These are phyloP conservation scores for Paramecium octaurelia DNA, from an alignment of 73 alveolate genomes.

Conservation along the genomic window DNA sequence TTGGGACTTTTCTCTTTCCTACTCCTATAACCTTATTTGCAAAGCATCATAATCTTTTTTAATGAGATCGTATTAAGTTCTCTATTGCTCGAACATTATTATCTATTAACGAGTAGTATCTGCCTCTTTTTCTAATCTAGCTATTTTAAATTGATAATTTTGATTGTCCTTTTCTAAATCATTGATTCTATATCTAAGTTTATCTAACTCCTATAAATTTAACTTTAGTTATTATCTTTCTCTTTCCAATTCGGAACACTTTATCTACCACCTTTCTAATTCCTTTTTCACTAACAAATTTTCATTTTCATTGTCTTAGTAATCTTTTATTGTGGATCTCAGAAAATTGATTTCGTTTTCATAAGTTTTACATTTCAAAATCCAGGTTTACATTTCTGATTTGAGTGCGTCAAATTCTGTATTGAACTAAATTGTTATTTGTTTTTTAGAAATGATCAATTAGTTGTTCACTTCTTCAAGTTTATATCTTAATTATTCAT, in stretches of 20 bases:
- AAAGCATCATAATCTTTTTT: not conserved
- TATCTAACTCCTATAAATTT: not conserved
- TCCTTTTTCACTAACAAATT: not conserved
- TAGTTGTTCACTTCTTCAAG: not conserved
- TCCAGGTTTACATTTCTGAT: slow-evolving; percentile 5
- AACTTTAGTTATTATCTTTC: not conserved
- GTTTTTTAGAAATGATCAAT: not conserved
- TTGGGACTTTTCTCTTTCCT: not conserved
- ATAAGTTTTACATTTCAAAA: not conserved
- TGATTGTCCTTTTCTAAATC: not conserved
- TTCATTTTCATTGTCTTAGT: not conserved
- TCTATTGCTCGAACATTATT: not conserved
- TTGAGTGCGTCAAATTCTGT: not conserved
- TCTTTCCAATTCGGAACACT: not conserved
- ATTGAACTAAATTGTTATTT: not conserved
- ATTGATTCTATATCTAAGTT: not conserved
- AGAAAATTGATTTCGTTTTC: not conserved
- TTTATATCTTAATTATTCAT: not conserved
- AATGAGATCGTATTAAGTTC: not conserved
- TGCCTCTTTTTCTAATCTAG: not conserved
- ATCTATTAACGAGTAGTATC: not conserved
- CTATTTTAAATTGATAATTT: not conserved
- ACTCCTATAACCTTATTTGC: not conserved
- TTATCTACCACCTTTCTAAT: not conserved
- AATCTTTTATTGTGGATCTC: not conserved